These are phyloP conservation scores for Plantago elongata DNA, from an alignment of 257 asterid genomes.

Conservation along the genomic window DNA sequence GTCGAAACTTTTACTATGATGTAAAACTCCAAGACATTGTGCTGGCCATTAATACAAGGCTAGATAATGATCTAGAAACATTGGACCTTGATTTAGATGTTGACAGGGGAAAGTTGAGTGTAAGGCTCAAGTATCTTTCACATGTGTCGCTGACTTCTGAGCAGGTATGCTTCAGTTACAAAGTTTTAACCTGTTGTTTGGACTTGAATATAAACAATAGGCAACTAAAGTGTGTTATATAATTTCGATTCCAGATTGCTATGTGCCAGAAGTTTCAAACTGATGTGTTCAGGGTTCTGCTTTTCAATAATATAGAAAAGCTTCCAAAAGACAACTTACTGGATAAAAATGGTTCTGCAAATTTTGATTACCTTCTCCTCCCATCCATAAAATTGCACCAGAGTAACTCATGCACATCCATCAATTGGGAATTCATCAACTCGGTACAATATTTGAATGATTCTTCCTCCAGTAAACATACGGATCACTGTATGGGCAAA, in stretches of 20 bases:
- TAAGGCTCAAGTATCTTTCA: conserved; percentile 32
- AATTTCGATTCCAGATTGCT: conserved; percentile 39
- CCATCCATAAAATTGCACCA: conserved; percentile 34
- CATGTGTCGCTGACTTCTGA: conserved; percentile 25
- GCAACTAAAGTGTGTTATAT: not conserved
- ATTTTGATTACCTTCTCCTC: conserved; percentile 57
- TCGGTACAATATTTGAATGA: conserved; percentile 25
- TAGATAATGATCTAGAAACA: conserved; percentile 34
- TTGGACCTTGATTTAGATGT: conserved; percentile 40
- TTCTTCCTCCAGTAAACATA: conserved; percentile 19
- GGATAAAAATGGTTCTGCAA: conserved; percentile 15
- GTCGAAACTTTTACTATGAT: conserved; percentile 25
- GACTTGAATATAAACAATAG: conserved; percentile 2
- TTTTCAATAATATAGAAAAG: conserved; percentile 36
- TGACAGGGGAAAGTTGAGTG: conserved; percentile 38
- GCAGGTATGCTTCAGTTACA: conserved; percentile 33
- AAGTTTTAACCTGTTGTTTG: not conserved
- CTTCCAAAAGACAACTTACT: conserved; percentile 24
- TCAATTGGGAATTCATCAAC: conserved; percentile 52
- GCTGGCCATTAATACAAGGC: conserved; percentile 47
- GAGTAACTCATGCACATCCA: conserved; percentile 16
- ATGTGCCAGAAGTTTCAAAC: conserved; percentile 53
- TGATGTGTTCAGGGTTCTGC: conserved; percentile 43
- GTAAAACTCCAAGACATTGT: conserved; percentile 41
- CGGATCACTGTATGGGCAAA: conserved; percentile 12